A percentile compares a stretch with the other conserved stretches of the same genome.
These are phyloP conservation scores for Lactarius vividus DNA, from an alignment of 768 basidiomycete genomes.

Conservation along the genomic window DNA sequence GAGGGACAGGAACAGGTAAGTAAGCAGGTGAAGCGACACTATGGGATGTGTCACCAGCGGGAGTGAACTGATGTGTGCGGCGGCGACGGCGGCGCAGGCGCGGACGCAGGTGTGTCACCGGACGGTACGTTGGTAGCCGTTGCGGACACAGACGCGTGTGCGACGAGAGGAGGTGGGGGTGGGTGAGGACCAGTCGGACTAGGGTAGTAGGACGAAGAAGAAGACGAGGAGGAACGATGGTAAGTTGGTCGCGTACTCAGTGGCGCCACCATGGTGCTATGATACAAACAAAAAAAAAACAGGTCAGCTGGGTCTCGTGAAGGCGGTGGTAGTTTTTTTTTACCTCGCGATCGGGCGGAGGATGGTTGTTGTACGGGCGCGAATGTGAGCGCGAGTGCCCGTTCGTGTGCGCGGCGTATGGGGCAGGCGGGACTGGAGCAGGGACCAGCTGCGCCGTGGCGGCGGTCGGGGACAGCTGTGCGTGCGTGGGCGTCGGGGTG, in stretches of 20 bases:
- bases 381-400: neutral
- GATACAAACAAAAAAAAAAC: neutral
- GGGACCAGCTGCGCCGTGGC: neutral
- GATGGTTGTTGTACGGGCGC: neutral
- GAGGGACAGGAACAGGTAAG: neutral
- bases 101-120: neutral
- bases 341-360: constrained; percentile 6
- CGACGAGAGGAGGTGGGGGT: neutral
- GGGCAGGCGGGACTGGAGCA: neutral
- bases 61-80: neutral
- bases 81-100: neutral
- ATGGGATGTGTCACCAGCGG: neutral
- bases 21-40: too few relatives aligned
- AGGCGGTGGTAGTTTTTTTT: neutral
- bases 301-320: neutral
- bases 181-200: neutral
- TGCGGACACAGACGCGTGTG: neutral
- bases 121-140: neutral
- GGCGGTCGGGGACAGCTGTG: neutral
- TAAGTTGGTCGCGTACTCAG: neutral
- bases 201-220: neutral
- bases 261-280: neutral
- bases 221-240: neutral
- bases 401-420: neutral
- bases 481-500: neutral